Evolutionary conservation across 164 flowering plant genomes (phyloP), one percentile per base, ranked within the genome.

Genomic region (Chimonanthus praecox): DNA sequence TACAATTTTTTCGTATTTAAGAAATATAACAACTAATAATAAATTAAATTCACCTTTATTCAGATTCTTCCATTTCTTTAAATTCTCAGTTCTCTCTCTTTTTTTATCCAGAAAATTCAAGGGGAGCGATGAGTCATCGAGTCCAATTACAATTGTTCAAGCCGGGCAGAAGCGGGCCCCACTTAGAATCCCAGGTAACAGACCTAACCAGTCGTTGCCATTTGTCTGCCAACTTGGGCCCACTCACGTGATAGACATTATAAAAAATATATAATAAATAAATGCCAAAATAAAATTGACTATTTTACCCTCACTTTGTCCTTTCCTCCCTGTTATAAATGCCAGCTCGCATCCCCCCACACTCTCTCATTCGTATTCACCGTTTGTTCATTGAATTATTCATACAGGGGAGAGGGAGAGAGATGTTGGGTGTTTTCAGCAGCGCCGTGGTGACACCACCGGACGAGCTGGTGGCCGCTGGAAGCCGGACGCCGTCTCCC

Each of bases 351-450:
- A 47, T 11, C 15, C 4, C 6, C 20, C 44, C 3, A 3, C 18
- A 43, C 49, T 65, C 48, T 10, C 45, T 3, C 11, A 20, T 8
- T 62, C 20, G 16, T 15, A 15, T 33, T 15, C 33, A 62, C 33
- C 0, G 33, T 33, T 33, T 33, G 33, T 33, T 33, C 33, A 33
- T 33, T 33, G 1, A 33, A 33, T 33, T 33, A 33, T 33, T 33
- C 33, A 33, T 1, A 33, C 33, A 0, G 33, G 33, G 33, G 2
- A 33, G 33, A 33, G 33, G 33, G 33, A 33, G 2, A 61, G 69
- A 10, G 67, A 90, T 94, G 98, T 85, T 94, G 87, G 98, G 94
- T 13, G 86, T 94, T 2, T 94, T 94, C 76, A 90, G 98, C 84
- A 82, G 88, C 82, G 62, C 90, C 4, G 79, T 91, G 15, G 81